Evolutionary conservation across 768 basidiomycete genomes (phyloP), one percentile per base, ranked within the genome.

Genomic region (Serendipita sp.): DNA sequence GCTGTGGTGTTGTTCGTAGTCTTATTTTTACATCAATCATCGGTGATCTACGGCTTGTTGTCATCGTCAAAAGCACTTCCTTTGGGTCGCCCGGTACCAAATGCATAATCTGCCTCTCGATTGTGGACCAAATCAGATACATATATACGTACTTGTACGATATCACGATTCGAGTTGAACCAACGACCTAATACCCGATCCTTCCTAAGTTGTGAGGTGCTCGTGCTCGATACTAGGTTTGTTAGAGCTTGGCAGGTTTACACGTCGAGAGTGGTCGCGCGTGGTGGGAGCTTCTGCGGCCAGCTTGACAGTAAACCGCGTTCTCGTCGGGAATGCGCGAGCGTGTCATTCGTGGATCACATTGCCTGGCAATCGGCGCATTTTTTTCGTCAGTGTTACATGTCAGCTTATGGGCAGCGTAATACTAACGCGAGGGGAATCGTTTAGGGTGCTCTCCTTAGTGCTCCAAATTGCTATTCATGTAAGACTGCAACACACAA

Each of bases 391-490:
- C 27, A 60, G 55, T 60, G 0, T 29, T 23, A 23, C 23, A 23
- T 23, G 0, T 31, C 31, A n/a, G 11, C 52, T 13, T n/a, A 15
- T 27, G 29, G 13, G 16, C 15, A 27, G 13, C 52, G 16, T 11
- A 27, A 31, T 16, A 31, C 52, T 53, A 31, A 27, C 10, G 13
- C 11, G 52, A 23, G 23, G 16, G 10, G 52, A 16, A n/a, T 60
- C 5, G 27, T 8, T 11, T 31, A 60, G 55, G 27, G 33, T 60
- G 16, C 29, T 60, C n/a, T 60, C 55, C 8, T 34, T 60, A 10
- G 34, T 31, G 16, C 55, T 60, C 34, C 55, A 60, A 60, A 60
- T 60, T 36, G 55, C 55, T n/a, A 37, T 60, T 5, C 55, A 60
- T 60, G 55, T 60, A 37, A 37, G 27, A 23, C 23, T 23, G 23